phyloP scores from a whole-genome alignment of 139 green algal genomes.

The Asterochloris sp. region DNA sequence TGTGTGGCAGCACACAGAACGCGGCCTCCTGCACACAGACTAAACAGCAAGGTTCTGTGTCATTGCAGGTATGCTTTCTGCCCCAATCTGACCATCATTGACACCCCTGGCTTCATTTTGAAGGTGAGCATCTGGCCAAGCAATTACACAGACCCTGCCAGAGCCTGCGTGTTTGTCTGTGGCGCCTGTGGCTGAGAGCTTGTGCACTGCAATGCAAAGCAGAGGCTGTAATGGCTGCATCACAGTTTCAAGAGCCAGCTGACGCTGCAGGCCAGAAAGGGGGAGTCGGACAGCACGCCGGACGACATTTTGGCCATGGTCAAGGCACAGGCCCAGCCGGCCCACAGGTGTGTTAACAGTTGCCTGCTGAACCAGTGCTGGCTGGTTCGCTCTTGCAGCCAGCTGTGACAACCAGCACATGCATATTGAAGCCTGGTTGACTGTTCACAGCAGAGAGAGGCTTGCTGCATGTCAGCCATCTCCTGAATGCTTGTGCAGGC shows the following conservation, averaged over 20 bases:
- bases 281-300: conserved; percentile 81
- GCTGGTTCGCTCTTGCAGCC: background rate
- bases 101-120: conserved; percentile 92
- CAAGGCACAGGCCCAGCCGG: conserved; percentile 74
- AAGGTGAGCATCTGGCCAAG: conserved; percentile 46
- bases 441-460: background rate
- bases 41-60: conserved; percentile 17
- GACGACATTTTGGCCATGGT: conserved; percentile 93
- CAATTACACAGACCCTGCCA: background rate
- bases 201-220: background rate
- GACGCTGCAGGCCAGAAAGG: conserved; percentile 58
- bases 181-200: background rate
- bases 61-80: conserved; percentile 70
- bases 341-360: conserved; percentile 53
- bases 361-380: background rate
- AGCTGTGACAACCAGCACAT: background rate
- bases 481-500: conserved; percentile 19
- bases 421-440: background rate
- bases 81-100: conserved; percentile 92
- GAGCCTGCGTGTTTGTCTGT: background rate
- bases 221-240: background rate
- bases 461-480: background rate
- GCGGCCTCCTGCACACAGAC: background rate
- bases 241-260: no score
- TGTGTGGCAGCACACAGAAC: background rate